Percentiles rank a stretch among this genome's conserved stretches.
These are phyloP conservation scores for Amphicarpaea edgeworthii DNA, from an alignment of 306 rosid species.

Conservation along the genomic window DNA sequence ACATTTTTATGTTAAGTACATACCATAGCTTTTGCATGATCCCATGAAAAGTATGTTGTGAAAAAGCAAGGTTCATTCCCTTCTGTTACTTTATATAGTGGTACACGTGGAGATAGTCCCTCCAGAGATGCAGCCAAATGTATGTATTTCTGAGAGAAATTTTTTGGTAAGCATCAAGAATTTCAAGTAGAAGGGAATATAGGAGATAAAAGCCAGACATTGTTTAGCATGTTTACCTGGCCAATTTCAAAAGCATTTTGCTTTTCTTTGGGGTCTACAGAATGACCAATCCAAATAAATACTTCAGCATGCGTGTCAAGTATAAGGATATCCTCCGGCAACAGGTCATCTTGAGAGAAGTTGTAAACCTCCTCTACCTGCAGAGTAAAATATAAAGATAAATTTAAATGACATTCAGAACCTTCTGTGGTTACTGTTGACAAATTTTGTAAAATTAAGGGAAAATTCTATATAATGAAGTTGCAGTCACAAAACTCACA, in stretches of 20 bases:
- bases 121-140: conserved; percentile 82
- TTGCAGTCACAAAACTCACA: conserved; percentile 60
- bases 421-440: conserved; percentile 15
- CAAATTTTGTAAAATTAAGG: conserved; percentile 15
- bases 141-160: conserved; percentile 75
- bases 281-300: conserved; percentile 93
- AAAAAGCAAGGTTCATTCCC: conserved; percentile 98
- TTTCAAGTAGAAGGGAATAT: conserved; percentile 23
- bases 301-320: conserved; percentile 96
- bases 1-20: conserved; percentile 45
- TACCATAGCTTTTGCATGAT: conserved; percentile 77
- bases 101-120: conserved; percentile 80
- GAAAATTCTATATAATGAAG: conserved; percentile 30
- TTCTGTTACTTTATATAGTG: conserved; percentile 90
- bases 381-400: conserved; percentile 38
- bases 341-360: conserved; percentile 91
- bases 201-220: conserved; percentile 34
- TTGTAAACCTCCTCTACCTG: conserved; percentile 93
- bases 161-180: conserved; percentile 25
- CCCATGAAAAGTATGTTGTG: conserved; percentile 96
- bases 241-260: conserved; percentile 83
- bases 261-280: conserved; percentile 80
- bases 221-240: conserved; percentile 62
- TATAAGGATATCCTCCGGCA: conserved; percentile 88
- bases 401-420: conserved; percentile 39